phyloP scores from a whole-genome alignment of 495 filamentous ascomycete genomes.

The Penicillium paradoxum region DNA sequence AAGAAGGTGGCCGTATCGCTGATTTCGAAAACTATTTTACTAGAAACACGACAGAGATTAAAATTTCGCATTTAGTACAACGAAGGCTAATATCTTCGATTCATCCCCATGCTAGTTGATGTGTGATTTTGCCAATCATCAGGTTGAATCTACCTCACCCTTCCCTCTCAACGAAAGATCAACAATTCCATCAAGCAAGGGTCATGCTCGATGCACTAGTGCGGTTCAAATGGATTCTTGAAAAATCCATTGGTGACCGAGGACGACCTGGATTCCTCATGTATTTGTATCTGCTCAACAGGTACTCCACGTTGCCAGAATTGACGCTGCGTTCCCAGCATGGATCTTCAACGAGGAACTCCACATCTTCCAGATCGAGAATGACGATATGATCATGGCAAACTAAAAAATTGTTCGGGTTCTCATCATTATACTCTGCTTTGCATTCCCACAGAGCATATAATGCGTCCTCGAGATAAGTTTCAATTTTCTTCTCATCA shows the following conservation, averaged over 20 bases:
- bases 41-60: no score
- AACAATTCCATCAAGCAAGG: no score
- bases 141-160: no score
- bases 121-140: no score
- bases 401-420: constrained; percentile 2
- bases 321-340: background rate
- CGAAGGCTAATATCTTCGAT: no score
- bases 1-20: no score
- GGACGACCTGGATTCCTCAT: constrained; percentile 4
- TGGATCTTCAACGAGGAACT: constrained; percentile 3
- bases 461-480: constrained; percentile 2
- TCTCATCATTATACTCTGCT: constrained; percentile 6
- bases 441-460: background rate
- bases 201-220: no score
- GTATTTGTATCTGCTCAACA: constrained; percentile 9
- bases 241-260: constrained; percentile 1
- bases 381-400: constrained; percentile 6
- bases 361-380: constrained; percentile 1
- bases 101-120: no score
- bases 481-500: background rate
- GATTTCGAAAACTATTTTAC: no score
- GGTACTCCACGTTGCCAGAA: background rate
- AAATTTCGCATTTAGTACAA: no score
- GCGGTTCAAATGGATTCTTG: no score
- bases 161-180: no score